Evolutionary conservation across 768 basidiomycete genomes (phyloP), one percentile per base, ranked within the genome.

Genomic region (Tephrocybe sp.): DNA sequence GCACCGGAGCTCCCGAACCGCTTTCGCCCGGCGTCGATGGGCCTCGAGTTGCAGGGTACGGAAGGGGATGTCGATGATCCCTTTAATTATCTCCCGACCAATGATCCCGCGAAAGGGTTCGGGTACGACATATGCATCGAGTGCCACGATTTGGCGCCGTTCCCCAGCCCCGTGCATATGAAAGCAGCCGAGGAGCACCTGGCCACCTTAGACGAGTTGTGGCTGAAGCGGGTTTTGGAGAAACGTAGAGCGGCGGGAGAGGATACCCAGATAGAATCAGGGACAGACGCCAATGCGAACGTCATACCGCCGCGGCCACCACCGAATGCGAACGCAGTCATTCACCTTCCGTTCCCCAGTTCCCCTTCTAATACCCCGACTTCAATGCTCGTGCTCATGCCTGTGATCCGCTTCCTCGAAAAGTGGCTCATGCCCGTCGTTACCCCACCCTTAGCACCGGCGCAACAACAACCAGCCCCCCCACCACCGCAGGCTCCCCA

Each of bases 91-190:
- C 39, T 49, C 3, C 54, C 59, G 17, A 76, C 73, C 33, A 80
- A 79, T 56, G 65, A 73, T 51, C 76, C 78, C 0, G 56, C 55
- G 24, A 60, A 71, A n/a, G 85, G 84, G 28, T 72, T 77, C 53
- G 90, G 88, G 14, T 93, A 85, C 62, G 86, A 93, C 61, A 81
- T 96, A 37, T 94, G 91, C 65, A 80, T 96, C 54, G 92, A 96
- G 69, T 91, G 90, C 62, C 87, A 90, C 61, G 90, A 94, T 57
- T 72, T 81, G 28, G 89, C 90, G 2, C 83, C 85, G 12, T 86
- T 89, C 66, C 88, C 92, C 0, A 75, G 76, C n/a, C 51, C 75
- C 0, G 73, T 79, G 30, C 85, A 89, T 60, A 67, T 92, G 32
- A 76, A 83, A 45, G 84, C 83, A 3, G 88, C 86, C 7, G 88